Base-by-base conservation (phyloP, 1,284 basidiomycete species). In the Pseudozyma sp. region DNA sequence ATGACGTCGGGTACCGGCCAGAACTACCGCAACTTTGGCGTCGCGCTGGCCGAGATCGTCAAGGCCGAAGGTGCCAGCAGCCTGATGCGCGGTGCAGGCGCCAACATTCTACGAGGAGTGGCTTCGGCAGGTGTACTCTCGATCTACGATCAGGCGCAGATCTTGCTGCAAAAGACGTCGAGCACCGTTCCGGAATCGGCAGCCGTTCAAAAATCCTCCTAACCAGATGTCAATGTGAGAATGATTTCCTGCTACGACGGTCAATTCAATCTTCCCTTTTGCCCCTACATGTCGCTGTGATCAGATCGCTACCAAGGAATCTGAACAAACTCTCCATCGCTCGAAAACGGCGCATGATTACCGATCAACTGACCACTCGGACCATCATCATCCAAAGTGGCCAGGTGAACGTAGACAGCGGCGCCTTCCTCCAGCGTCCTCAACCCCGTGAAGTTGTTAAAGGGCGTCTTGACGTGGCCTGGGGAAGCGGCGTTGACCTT, bases 41-140 rank as follows among this genome's bases (percentile, higher is more conserved):
- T 92, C 79, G 89, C 87, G 68, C 85, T 85, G 68, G 88, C 89
- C 87, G 93, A 94, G 84, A 85, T 96, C 81, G 89, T 90, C 84
- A 93, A 94, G 89, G 79, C 79, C 65, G 94, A 97, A 88, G 94
- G 94, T 84, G 86, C 88, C 63, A 91, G 90, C 85, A 94, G 93
- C 35, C 89, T 96, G 83, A 83, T 84, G 80, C 83, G 84, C 80
- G 81, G 82, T 79, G 94, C 94, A 84, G 94, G 93, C 89, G 94
- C 94, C 86, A 96, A 97, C 89, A 94, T 96, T 81, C 92, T 97
- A 83, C 94, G 94, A 92, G 94, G 94, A 90, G 92, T 96, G 85
- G 94, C 94, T 84, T 94, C 94, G 88, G 94, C 94, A 86, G 94
- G 94, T 93, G 94, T 96, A 77, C 87, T 97, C 83, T 94, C 94